These are phyloP conservation scores for Beauveria scarabaeidicola DNA, from an alignment of 2,329 filamentous ascomycete genomes.

Conservation along the genomic window DNA sequence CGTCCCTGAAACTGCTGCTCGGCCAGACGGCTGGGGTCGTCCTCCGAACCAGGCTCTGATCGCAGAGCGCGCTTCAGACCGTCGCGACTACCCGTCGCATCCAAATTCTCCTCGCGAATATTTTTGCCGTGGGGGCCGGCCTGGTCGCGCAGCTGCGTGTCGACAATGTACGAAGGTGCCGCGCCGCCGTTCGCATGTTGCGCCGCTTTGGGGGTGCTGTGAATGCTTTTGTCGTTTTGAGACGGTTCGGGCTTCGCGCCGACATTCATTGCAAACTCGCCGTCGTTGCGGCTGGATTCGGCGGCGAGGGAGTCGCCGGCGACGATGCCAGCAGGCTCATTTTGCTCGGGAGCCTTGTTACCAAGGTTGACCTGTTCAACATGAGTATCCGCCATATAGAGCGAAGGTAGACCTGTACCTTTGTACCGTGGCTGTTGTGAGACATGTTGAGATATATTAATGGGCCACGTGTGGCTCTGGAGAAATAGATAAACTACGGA, in stretches of 20 bases:
- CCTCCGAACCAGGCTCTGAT: constrained; percentile 35
- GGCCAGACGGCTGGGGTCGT: constrained; percentile 39
- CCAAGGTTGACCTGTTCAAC: constrained; percentile 35
- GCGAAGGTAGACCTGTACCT: background rate
- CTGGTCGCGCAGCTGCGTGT: constrained; percentile 23
- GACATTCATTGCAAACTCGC: constrained; percentile 53
- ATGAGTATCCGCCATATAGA: background rate
- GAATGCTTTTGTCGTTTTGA: background rate
- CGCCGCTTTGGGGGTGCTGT: constrained; percentile 11
- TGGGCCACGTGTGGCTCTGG: background rate
- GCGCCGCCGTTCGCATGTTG: constrained; percentile 15
- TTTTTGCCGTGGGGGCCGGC: constrained; percentile 36
- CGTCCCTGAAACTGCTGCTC: constrained; percentile 32
- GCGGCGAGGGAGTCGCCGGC: constrained; percentile 65
- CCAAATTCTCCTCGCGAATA: constrained; percentile 29
- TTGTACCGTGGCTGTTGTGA: background rate
- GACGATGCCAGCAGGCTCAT: constrained; percentile 57
- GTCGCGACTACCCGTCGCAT: constrained; percentile 25
- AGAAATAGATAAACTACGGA: background rate
- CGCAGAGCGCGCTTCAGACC: constrained; percentile 31
- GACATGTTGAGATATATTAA: background rate
- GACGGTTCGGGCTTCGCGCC: constrained; percentile 27
- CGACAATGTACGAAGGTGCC: constrained; percentile 32
- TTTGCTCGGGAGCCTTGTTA: constrained; percentile 38
- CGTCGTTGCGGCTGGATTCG: constrained; percentile 55